Conservation (phyloP, 345 rosid genomes). For the Gossypium turneri region DNA sequence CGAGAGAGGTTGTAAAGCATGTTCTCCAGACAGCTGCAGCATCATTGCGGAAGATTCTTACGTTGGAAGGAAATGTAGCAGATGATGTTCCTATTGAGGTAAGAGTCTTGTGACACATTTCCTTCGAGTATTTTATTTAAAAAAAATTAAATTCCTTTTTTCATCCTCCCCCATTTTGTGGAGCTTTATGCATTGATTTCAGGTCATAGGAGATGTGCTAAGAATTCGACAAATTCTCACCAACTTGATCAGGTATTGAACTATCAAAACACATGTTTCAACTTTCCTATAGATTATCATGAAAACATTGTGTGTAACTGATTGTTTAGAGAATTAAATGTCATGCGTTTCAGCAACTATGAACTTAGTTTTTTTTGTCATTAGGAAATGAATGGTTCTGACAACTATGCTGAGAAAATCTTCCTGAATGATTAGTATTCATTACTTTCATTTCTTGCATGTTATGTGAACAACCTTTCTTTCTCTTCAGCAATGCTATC, state of each 20-base stretch:
- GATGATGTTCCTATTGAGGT: slow-evolving; percentile 94
- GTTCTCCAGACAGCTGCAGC: slow-evolving; percentile 97
- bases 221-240: slow-evolving; percentile 95
- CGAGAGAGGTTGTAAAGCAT: slow-evolving; percentile 89
- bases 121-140: neutral
- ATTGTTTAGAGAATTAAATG: neutral
- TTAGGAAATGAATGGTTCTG: neutral
- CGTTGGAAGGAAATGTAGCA: slow-evolving; percentile 77
- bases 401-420: neutral
- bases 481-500: slow-evolving; percentile 70
- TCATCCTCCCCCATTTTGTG: neutral
- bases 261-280: neutral
- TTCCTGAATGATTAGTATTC: neutral
- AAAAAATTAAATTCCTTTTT: neutral
- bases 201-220: slow-evolving; percentile 94
- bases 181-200: slow-evolving; percentile 19
- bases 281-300: neutral
- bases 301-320: neutral
- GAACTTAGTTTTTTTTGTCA: neutral
- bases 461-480: neutral
- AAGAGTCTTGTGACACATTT: slow-evolving; percentile 12
- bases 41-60: slow-evolving; percentile 68
- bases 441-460: neutral
- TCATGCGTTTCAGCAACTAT: neutral
- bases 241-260: slow-evolving; percentile 75